These are phyloP conservation scores for Sarocladiaceae sp. DNA, from an alignment of 2,329 filamentous ascomycete genomes.

Conservation along the genomic window DNA sequence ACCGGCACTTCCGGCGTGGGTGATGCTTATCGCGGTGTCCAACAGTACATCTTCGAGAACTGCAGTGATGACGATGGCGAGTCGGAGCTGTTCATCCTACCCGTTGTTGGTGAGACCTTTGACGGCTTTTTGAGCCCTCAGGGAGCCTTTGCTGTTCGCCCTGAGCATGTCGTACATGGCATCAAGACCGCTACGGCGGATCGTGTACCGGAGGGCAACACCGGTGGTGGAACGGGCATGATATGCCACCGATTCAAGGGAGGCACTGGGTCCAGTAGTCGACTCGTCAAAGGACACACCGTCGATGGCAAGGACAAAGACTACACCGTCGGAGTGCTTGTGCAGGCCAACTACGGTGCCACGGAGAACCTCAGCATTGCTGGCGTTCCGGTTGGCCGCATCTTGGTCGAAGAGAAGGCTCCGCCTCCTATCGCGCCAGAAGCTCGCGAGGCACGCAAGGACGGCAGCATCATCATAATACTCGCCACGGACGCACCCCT, in stretches of 20 bases:
- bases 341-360: slow-evolving; percentile 58
- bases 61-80: slow-evolving; percentile 29
- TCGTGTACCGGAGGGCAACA: slow-evolving; percentile 50
- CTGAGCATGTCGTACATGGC: slow-evolving; percentile 44
- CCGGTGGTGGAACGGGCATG: slow-evolving; percentile 59
- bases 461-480: slow-evolving; percentile 56
- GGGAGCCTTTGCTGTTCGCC: slow-evolving; percentile 43
- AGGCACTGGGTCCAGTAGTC: slow-evolving; percentile 53
- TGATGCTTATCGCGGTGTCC: slow-evolving; percentile 48
- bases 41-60: slow-evolving; percentile 44
- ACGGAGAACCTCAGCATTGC: slow-evolving; percentile 48
- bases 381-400: slow-evolving; percentile 52
- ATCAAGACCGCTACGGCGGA: slow-evolving; percentile 42
- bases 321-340: slow-evolving; percentile 53
- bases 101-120: slow-evolving; percentile 55
- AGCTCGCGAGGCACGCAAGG: slow-evolving; percentile 20
- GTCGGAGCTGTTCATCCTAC: slow-evolving; percentile 47
- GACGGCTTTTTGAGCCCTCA: slow-evolving; percentile 54
- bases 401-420: slow-evolving; percentile 38
- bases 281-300: slow-evolving; percentile 26
- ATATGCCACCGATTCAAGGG: slow-evolving; percentile 58
- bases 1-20: slow-evolving; percentile 53
- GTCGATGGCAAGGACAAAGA: too few relatives aligned
- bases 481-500: slow-evolving; percentile 56
- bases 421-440: slow-evolving; percentile 18